Base-by-base conservation (phyloP, 495 filamentous ascomycete genomes). In the Penicillium egyptiacum region DNA sequence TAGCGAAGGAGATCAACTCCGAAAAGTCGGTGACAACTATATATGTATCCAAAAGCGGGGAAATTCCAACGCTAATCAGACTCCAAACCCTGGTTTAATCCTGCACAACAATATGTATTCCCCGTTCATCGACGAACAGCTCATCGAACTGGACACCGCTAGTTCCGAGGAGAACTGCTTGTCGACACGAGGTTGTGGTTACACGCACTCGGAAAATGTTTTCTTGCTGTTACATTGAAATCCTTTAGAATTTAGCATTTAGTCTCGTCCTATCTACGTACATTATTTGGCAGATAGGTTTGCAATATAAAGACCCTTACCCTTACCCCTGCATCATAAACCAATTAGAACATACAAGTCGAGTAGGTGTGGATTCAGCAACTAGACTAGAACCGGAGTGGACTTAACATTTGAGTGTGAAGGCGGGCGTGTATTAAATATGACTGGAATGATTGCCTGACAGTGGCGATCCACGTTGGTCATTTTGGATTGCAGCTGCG, bases 21-120 rank as follows among this genome's bases (percentile, higher is more conserved):
- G 14, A 48, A 33, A 48, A 33, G 45, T 48, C 45, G 45, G 45
- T 48, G 45, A 48, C 45, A 20, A 17, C 44, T 47, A 23, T 33
- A n/a, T n/a, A n/a, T n/a, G n/a, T n/a, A 0, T 26, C 22, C 22
- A 48, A 33, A 48, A 20, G 26, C n/a, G n/a, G 45, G 26, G 23
- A 4, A 2, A 25, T 2, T 25, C 23, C 4, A 25, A 25, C 11
- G 42, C 25, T 22, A 23, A 20, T 2, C 0, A 39, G 11, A 6
- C 26, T 28, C n/a, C n/a, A 28, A 28, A 28, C 4, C 8, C 26
- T 28, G 26, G 7, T 7, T 28, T 28, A 9, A 6, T 28, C 5
- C 35, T n/a, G 12, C 12, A 10, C 37, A 40, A 17, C 16, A 19
- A 40, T n/a, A n/a, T n/a, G n/a, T n/a, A 19, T 1, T 40, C 3